These are phyloP conservation scores for Colletotrichum incanum DNA, from an alignment of 2,329 filamentous ascomycete species.

Conservation along the genomic window DNA sequence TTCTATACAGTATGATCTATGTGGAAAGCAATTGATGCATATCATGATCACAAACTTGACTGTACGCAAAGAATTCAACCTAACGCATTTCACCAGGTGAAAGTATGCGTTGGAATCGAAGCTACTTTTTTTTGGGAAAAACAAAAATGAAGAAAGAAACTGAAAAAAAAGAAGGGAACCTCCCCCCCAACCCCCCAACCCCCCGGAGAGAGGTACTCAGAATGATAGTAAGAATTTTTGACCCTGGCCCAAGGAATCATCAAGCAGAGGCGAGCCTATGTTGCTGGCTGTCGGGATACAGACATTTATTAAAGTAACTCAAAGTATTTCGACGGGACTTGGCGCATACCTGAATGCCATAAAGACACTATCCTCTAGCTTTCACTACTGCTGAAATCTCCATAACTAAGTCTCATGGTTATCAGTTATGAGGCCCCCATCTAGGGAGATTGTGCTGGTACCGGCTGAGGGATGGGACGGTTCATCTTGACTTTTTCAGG, in stretches of 20 bases:
- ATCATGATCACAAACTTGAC: neutral
- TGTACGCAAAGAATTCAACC: neutral
- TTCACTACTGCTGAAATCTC: neutral
- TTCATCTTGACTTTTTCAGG: neutral
- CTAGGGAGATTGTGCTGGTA: neutral
- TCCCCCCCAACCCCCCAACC: too few relatives aligned
- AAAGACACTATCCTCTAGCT: neutral
- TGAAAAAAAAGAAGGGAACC: too few relatives aligned
- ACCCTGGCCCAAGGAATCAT: too few relatives aligned
- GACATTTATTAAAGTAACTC: neutral
- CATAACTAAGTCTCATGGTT: too few relatives aligned
- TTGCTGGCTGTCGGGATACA: neutral
- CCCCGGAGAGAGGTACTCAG: too few relatives aligned
- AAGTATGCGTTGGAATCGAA: too few relatives aligned
- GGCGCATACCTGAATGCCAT: rapidly evolving
- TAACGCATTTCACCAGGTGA: neutral
- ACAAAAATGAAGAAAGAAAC: too few relatives aligned
- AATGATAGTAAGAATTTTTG: too few relatives aligned
- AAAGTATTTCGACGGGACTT: neutral
- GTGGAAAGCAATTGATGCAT: neutral
- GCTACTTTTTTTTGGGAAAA: too few relatives aligned
- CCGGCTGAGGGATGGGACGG: neutral
- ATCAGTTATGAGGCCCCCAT: neutral
- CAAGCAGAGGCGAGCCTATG: too few relatives aligned
- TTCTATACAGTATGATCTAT: neutral